phyloP scores from a whole-genome alignment of 1,284 basidiomycete genomes.

The Ustilago tritici region DNA sequence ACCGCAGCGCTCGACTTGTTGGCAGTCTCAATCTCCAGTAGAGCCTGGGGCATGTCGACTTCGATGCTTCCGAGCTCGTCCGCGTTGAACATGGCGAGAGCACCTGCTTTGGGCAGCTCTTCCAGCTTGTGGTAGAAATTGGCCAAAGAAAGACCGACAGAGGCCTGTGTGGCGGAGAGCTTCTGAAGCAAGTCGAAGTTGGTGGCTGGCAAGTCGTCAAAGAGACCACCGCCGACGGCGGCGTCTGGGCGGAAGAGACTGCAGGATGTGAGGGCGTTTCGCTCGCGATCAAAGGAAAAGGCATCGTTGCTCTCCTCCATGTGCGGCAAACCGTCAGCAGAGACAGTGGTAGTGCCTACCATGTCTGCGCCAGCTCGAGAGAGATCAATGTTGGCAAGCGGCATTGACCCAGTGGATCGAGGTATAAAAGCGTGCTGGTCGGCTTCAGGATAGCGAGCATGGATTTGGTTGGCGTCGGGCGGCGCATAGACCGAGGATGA shows the following conservation, averaged over 20 bases:
- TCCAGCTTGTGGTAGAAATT: slow-evolving; percentile 60
- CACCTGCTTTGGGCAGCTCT: slow-evolving; percentile 59
- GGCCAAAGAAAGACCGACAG: slow-evolving; percentile 30
- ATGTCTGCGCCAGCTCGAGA: slow-evolving; percentile 9
- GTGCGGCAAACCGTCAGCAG: slow-evolving; percentile 8
- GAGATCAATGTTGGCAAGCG: slow-evolving; percentile 14
- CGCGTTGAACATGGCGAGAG: slow-evolving; percentile 25
- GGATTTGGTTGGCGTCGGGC: slow-evolving; percentile 17
- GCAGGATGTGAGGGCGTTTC: slow-evolving; percentile 30
- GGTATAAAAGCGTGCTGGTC: background rate
- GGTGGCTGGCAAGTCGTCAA: slow-evolving; percentile 52
- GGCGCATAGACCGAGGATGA: slow-evolving; percentile 24
- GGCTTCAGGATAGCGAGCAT: slow-evolving; percentile 3
- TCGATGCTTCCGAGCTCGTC: slow-evolving; percentile 41
- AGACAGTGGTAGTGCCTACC: slow-evolving; percentile 11
- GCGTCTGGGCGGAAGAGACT: slow-evolving; percentile 40
- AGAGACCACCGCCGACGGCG: slow-evolving; percentile 32
- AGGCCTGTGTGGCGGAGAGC: slow-evolving; percentile 39
- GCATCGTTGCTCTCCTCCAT: slow-evolving; percentile 27
- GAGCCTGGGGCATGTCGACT: slow-evolving; percentile 40
- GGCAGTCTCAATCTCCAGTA: slow-evolving; percentile 42
- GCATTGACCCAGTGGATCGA: background rate
- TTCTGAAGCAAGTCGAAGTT: slow-evolving; percentile 59
- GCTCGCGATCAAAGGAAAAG: slow-evolving; percentile 40
- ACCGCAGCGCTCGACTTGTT: slow-evolving; percentile 46